These are phyloP conservation scores for Penicillium lividum DNA, from an alignment of 495 filamentous ascomycete species.

Conservation along the genomic window DNA sequence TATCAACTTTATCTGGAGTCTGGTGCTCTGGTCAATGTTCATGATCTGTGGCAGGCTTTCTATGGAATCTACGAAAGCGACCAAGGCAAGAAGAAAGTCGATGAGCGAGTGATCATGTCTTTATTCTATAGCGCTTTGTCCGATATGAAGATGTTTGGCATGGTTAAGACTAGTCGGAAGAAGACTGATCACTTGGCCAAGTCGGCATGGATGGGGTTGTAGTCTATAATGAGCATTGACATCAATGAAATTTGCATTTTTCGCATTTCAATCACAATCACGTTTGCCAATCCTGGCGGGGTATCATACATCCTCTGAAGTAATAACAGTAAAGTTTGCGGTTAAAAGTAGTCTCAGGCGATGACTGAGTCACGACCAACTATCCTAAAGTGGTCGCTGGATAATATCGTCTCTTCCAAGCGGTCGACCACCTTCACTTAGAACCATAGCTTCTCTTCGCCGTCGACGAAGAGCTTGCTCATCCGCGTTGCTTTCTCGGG, in stretches of 20 bases:
- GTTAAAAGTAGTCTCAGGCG: no score
- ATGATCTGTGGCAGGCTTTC: slow-evolving; percentile 89
- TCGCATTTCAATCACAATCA: slow-evolving; percentile 13
- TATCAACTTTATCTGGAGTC: slow-evolving; percentile 93
- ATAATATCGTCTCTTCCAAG: slow-evolving; percentile 54
- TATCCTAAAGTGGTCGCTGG: slow-evolving; percentile 36
- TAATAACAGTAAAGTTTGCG: not conserved
- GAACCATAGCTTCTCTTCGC: slow-evolving; percentile 57
- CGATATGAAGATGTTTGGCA: slow-evolving; percentile 80
- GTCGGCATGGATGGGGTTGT: slow-evolving; percentile 69
- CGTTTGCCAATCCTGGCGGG: slow-evolving; percentile 14
- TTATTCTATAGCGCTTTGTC: slow-evolving; percentile 82
- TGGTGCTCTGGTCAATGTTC: slow-evolving; percentile 81
- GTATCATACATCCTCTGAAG: slow-evolving; percentile 28
- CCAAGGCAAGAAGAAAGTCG: slow-evolving; percentile 49
- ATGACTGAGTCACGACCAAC: slow-evolving; percentile 3
- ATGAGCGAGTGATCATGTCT: slow-evolving; percentile 57
- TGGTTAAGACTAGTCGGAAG: slow-evolving; percentile 87
- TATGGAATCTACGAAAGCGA: slow-evolving; percentile 70
- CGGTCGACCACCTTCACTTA: slow-evolving; percentile 52
- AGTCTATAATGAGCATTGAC: slow-evolving; percentile 15
- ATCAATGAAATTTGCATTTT: slow-evolving; percentile 13
- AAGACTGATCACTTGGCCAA: slow-evolving; percentile 91
- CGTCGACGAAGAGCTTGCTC: slow-evolving; percentile 52
- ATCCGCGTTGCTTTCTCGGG: slow-evolving; percentile 46